phyloP scores from a whole-genome alignment of 768 basidiomycete genomes.

The Mycena latifolia region DNA sequence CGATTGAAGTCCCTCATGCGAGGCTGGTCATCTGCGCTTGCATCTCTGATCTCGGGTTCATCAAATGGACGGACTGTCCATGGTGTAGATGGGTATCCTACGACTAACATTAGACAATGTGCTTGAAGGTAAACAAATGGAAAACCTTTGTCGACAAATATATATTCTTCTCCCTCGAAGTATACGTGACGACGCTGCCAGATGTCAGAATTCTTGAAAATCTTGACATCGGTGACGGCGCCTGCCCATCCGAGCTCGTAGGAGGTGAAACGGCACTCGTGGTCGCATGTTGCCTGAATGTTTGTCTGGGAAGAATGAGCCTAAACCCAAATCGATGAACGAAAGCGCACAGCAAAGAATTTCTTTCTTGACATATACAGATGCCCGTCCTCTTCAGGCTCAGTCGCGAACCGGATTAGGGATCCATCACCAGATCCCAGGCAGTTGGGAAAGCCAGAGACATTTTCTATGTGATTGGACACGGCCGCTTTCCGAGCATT shows the following conservation, averaged over 20 bases:
- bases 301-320: neutral
- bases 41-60: slow-evolving; percentile 36
- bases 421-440: neutral
- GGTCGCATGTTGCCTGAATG: slow-evolving; percentile 35
- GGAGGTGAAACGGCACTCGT: slow-evolving; percentile 34
- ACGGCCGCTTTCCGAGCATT: no score
- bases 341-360: neutral
- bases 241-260: slow-evolving; percentile 41
- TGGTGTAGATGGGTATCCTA: slow-evolving; percentile 42
- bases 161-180: slow-evolving; percentile 35
- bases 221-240: slow-evolving; percentile 35
- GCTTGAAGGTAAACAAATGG: neutral
- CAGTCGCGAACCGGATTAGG: neutral
- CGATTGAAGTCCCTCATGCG: slow-evolving; percentile 36
- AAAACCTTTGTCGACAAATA: slow-evolving; percentile 41
- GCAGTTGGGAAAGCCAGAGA: no score
- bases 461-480: no score
- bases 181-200: slow-evolving; percentile 27
- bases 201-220: slow-evolving; percentile 24
- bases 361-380: slow-evolving; percentile 7
- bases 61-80: slow-evolving; percentile 41
- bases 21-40: neutral
- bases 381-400: neutral
- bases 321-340: no score
- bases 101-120: neutral